Conservation (phyloP, 805 yeast genomes). For the Saccharomyces eubayanus region DNA sequence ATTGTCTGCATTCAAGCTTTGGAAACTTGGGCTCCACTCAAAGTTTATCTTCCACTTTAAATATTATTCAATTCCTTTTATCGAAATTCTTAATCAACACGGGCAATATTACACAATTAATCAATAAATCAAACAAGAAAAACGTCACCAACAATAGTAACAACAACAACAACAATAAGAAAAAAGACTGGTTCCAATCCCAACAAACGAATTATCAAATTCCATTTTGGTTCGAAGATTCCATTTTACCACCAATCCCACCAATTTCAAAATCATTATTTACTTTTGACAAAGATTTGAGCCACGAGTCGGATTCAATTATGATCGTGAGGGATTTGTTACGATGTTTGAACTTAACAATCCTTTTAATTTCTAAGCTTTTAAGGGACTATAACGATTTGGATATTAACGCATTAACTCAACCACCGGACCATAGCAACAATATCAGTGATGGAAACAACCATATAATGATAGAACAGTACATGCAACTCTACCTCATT, state of each 20-base stretch:
- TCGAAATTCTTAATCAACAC: constrained; percentile 16
- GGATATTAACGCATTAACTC: constrained; percentile 9
- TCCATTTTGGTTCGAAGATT: constrained; percentile 22
- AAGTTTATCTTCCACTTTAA: constrained; percentile 18
- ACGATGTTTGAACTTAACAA: constrained; percentile 11
- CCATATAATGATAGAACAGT: constrained; percentile 16
- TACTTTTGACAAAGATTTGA: constrained; percentile 13
- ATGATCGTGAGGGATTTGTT: constrained; percentile 8
- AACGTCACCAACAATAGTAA: neutral
- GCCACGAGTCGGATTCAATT: constrained; percentile 1
- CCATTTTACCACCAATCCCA: constrained; percentile 21
- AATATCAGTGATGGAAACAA: constrained; percentile 5
- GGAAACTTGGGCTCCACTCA: constrained; percentile 20
- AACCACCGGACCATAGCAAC: neutral
- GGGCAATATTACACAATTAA: constrained; percentile 7
- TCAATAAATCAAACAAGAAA: neutral
- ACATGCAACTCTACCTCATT: constrained; percentile 18
- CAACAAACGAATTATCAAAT: constrained; percentile 6
- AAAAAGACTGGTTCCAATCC: constrained; percentile 9
- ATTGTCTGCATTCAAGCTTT: constrained; percentile 15
- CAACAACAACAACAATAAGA: neutral
- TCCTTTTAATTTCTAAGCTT: constrained; percentile 11
- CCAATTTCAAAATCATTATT: constrained; percentile 29
- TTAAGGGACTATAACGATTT: constrained; percentile 12
- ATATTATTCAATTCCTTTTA: constrained; percentile 21